Evolutionary conservation across 2,329 filamentous ascomycete species (phyloP), one percentile per base, ranked within the genome.

Genomic region (Venturia asperata): DNA sequence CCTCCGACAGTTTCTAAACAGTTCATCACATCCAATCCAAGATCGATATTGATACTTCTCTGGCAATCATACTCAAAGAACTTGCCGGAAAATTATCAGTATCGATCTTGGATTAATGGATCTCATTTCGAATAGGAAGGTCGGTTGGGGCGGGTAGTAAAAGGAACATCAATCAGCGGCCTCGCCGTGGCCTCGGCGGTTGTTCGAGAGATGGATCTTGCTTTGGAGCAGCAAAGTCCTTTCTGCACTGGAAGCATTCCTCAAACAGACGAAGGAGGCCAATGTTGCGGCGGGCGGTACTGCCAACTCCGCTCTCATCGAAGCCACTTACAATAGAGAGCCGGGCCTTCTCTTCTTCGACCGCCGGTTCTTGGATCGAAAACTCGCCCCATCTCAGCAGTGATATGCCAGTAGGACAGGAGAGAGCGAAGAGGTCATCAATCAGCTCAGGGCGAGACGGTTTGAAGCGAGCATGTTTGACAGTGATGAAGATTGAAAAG

Each of bases 381-480:
- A 47, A 47, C 9, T 21, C 43, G 2, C 43, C 43, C 42, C 4
- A 47, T 47, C 19, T 19, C 5, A 47, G 43, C 6, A 47, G 43
- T 21, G 19, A 47, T 21, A 6, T 21, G 1, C 19, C 19, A 7
- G 19, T 47, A 21, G n/a, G 43, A 47, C 19, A 47, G 43, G 43
- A 5, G 19, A 11, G 6, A 11, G 19, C 19, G 43, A 21, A 21
- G 7, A 47, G n/a, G 10, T 47, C 6, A 11, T 7, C 19, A n/a
- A 47, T 6, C 6, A 47, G 43, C 19, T 47, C 55, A 9, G 55
- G 55, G 37, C 55, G 55, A 60, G 55, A 17, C 21, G 1, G 3
- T 17, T 5, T 67, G 62, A 6, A 74, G 19, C 43, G 43, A 47
- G 5, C 1, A 7, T 5, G 21, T 1, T 13, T 4, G 47, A 27